Evolutionary conservation across 169 alveolate genomes (phyloP), one percentile per base, ranked within the genome.

Genomic region (Cryptosporidium andersoni): DNA sequence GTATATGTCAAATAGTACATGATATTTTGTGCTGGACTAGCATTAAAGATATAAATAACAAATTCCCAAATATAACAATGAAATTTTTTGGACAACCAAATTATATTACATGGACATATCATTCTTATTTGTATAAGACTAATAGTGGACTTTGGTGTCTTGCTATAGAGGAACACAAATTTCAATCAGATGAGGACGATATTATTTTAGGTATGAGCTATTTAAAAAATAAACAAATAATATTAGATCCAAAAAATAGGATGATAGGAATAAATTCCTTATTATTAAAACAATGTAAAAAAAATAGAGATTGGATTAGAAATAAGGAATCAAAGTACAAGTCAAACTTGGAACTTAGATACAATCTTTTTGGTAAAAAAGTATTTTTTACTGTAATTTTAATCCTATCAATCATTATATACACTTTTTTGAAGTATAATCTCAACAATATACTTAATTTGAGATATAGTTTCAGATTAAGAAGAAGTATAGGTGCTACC

Each of bases 121-220:
- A 37, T 7, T 74, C 85, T 11, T 74, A 74, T 43, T 25, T 74
- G 42, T 47, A 47, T n/a, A 56, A 56, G 4, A 56, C 52, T 43
- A 63, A 36, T 47, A 64, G 43, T 1, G 47, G 12, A 25, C 12
- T 5, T 6, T 74, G 85, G 85, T 74, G 85, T 6, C 25, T 60
- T 3, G 85, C 74, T 11, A 74, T 74, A 48, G 60, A 43, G 34
- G 85, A 74, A 6, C 67, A 74, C 14, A 58, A 51, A n/a, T 40
- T 49, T 2, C 34, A 7, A 40, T 39, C 25, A 25, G 0, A n/a
- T 16, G 25, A 40, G 12, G 60, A 58, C 37, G 25, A 34, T 56
- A 58, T 58, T 45, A 74, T 74, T 12, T 43, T 74, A 39, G 85
- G 85, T 39, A 58, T 74, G 4, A 74, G 85, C 34, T 74, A 55